Evolutionary conservation across 495 filamentous ascomycete genomes (phyloP).

Genomic region (Parmelia sp.): DNA sequence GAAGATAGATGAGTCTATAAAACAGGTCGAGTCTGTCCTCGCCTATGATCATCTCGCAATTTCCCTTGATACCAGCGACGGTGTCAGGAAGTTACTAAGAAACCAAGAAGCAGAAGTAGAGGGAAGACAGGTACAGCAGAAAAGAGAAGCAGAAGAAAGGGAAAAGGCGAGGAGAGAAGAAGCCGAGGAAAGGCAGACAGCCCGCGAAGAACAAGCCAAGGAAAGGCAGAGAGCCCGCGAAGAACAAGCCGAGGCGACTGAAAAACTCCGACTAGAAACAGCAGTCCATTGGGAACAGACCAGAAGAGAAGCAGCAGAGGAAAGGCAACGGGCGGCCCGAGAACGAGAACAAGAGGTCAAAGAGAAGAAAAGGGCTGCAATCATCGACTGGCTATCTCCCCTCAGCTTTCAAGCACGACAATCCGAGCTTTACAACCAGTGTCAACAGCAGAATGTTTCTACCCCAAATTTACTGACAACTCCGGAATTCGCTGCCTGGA

Average conservation of each 20-base stretch:
- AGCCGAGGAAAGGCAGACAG: background rate
- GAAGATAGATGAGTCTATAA: background rate
- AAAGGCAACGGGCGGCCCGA: background rate
- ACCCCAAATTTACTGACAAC: background rate
- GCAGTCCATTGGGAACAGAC: background rate
- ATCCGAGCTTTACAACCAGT: slow-evolving; percentile 8
- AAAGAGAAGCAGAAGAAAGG: background rate
- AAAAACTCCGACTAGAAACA: background rate
- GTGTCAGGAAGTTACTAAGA: background rate
- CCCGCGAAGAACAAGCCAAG: background rate
- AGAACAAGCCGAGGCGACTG: background rate
- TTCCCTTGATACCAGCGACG: background rate
- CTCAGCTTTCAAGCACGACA: slow-evolving; percentile 6
- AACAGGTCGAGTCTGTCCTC: slow-evolving; percentile 5
- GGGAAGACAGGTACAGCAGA: no score
- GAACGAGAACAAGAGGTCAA: background rate
- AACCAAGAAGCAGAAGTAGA: background rate
- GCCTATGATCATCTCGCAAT: background rate
- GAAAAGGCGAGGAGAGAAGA: background rate
- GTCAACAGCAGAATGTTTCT: slow-evolving; percentile 7
- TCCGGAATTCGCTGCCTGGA: slow-evolving; percentile 4
- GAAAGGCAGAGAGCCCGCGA: background rate
- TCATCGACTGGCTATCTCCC: slow-evolving; percentile 11
- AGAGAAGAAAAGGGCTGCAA: slow-evolving; percentile 3
- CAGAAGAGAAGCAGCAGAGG: background rate